A percentile compares a stretch with the other conserved stretches of the same genome.
These are phyloP conservation scores for Colletotrichum tamarilloi DNA, from an alignment of 2,329 filamentous ascomycete species.

Conservation along the genomic window DNA sequence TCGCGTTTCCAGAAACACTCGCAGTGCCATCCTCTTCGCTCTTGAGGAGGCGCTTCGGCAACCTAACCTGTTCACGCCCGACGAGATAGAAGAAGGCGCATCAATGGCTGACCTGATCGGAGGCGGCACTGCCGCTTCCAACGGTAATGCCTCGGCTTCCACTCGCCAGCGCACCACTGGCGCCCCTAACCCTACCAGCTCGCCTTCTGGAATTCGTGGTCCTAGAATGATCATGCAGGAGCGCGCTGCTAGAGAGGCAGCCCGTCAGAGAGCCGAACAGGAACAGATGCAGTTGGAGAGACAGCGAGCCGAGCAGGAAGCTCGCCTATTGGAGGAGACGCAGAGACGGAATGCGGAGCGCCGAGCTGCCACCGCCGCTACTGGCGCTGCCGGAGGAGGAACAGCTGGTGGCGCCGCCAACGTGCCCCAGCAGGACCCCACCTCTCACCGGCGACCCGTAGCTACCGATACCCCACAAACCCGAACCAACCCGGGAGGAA, in stretches of 20 bases:
- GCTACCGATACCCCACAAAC: conserved; percentile 33
- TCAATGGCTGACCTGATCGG: conserved; percentile 85
- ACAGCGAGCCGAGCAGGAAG: conserved; percentile 68
- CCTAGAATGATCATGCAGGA: conserved; percentile 94
- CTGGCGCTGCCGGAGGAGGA: conserved; percentile 51
- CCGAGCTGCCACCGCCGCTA: conserved; percentile 62
- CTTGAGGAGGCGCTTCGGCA: conserved; percentile 90
- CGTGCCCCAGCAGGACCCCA: conserved; percentile 31
- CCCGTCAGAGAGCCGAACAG: conserved; percentile 74
- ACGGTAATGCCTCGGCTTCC: conserved; percentile 60
- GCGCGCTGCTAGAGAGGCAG: conserved; percentile 80
- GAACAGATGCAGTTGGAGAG: conserved; percentile 69
- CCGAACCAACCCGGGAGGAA: conserved; percentile 39
- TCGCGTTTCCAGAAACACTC: conserved; percentile 84
- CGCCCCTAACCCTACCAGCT: conserved; percentile 63
- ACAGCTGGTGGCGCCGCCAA: conserved; percentile 28
- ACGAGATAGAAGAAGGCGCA: conserved; percentile 88
- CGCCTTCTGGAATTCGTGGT: conserved; percentile 78
- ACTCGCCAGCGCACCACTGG: conserved; percentile 58
- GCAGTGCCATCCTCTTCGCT: conserved; percentile 90
- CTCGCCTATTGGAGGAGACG: conserved; percentile 64
- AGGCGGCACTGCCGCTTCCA: conserved; percentile 66
- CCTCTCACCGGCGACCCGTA: conserved; percentile 34
- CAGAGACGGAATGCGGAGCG: conserved; percentile 70
- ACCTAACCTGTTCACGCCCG: conserved; percentile 84